A percentile compares a stretch with the other conserved stretches of the same genome.
phyloP scores from a whole-genome alignment of 139 green algal genomes.

The Yamagishiella unicocca region DNA sequence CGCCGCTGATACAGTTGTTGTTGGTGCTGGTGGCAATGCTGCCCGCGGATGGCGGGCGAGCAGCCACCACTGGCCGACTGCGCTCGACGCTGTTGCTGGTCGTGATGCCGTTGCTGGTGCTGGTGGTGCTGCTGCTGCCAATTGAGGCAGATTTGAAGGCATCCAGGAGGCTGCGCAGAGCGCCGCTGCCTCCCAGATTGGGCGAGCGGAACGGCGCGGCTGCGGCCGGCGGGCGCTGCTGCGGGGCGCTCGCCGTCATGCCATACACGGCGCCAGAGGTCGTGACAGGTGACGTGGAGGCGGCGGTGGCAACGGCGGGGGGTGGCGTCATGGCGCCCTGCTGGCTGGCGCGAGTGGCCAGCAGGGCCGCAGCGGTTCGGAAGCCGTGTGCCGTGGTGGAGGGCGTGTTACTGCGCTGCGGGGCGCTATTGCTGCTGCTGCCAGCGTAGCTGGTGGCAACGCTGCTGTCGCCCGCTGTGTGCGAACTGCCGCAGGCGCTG shows the following conservation, averaged over 20 bases:
- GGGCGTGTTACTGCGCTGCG: not conserved
- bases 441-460: not conserved
- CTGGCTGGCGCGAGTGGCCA: not conserved
- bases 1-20: not conserved
- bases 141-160: slow-evolving; percentile 26
- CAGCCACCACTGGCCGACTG: not conserved
- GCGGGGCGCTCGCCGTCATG: not conserved
- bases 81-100: not conserved
- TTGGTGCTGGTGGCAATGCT: not conserved
- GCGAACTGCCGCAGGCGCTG: not conserved
- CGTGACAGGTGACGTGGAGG: not conserved
- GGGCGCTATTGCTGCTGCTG: not conserved
- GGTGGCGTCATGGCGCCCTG: not conserved
- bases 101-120: not conserved
- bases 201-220: not conserved
- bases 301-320: not conserved
- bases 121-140: not conserved
- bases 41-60: not conserved
- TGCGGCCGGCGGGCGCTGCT: not conserved
- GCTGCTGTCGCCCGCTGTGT: not conserved
- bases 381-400: slow-evolving; percentile 3
- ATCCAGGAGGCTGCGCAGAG: slow-evolving; percentile 29
- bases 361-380: slow-evolving; percentile 7
- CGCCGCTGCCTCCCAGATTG: not conserved
- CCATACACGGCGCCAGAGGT: not conserved